Conservation (phyloP, 768 basidiomycete genomes). For the Pisolithus albus region DNA sequence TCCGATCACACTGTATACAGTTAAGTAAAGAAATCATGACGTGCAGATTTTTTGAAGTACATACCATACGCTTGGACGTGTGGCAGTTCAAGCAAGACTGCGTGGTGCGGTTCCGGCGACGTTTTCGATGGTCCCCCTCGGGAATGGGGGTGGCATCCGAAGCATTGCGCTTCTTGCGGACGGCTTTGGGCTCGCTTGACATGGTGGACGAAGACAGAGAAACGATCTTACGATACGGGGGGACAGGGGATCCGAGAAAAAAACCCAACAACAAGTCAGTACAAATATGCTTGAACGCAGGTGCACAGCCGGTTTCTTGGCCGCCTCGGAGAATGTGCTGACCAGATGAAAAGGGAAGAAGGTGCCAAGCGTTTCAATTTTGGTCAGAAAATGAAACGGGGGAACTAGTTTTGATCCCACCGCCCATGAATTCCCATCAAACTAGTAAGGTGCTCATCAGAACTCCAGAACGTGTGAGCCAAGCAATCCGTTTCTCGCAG, state of each 20-base stretch:
- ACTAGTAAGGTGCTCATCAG: no score
- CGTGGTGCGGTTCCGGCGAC: conserved; percentile 65
- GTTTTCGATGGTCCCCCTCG: conserved; percentile 51
- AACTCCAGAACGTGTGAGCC: no score
- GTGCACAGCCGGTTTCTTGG: no score
- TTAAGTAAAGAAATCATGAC: background rate
- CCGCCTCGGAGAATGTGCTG: no score
- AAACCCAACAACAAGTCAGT: no score
- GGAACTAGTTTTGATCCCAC: no score
- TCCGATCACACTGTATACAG: conserved; percentile 36
- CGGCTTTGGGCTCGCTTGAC: conserved; percentile 20
- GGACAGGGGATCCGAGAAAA: background rate
- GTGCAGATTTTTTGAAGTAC: conserved; percentile 1
- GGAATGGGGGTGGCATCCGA: conserved; percentile 24
- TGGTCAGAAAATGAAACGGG: no score
- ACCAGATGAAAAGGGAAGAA: no score
- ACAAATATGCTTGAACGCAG: no score
- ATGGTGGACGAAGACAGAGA: conserved; percentile 12
- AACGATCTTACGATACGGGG: conserved; percentile 1
- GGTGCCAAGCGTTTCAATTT: no score
- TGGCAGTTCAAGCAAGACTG: conserved; percentile 72
- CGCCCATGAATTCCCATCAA: no score
- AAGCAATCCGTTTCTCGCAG: background rate
- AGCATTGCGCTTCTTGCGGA: conserved; percentile 27
- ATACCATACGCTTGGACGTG: conserved; percentile 67